Conservation (phyloP, 169 alveolate species). For the Eimeria praecox region DNA sequence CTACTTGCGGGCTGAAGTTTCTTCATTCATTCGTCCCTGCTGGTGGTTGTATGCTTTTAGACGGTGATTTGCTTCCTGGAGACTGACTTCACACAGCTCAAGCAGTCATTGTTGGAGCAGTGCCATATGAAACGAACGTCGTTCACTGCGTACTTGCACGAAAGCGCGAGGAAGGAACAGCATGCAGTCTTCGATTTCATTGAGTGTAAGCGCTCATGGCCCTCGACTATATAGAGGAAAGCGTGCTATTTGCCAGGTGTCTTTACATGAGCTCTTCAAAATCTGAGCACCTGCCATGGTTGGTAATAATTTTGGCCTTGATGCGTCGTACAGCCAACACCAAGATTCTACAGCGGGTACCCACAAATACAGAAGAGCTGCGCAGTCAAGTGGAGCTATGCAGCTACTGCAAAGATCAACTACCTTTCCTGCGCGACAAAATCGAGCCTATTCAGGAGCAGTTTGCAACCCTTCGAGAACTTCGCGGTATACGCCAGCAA, state of each 20-base stretch:
- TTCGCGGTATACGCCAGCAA: slow-evolving; percentile 65
- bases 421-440: slow-evolving; percentile 76
- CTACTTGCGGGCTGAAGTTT: not conserved
- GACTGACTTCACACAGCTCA: slow-evolving; percentile 85
- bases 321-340: slow-evolving; percentile 68
- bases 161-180: slow-evolving; percentile 80
- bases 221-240: not conserved
- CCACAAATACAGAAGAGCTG: slow-evolving; percentile 74
- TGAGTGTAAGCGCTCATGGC: slow-evolving; percentile 11
- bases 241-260: not conserved
- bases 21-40: not conserved
- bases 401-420: slow-evolving; percentile 63
- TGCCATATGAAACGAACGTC: slow-evolving; percentile 85
- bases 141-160: slow-evolving; percentile 84
- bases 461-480: slow-evolving; percentile 78
- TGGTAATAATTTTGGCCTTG: not conserved
- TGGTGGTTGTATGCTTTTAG: slow-evolving; percentile 33
- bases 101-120: slow-evolving; percentile 83
- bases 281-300: not conserved
- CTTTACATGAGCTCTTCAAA: not conserved
- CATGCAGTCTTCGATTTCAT: slow-evolving; percentile 62
- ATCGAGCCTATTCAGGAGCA: slow-evolving; percentile 74
- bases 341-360: slow-evolving; percentile 51
- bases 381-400: slow-evolving; percentile 68
- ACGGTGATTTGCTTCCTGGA: slow-evolving; percentile 85